Evolutionary conservation across 192 early-diverging fungal species (phyloP).

Genomic region (Rhizoclosmatium globosum): DNA sequence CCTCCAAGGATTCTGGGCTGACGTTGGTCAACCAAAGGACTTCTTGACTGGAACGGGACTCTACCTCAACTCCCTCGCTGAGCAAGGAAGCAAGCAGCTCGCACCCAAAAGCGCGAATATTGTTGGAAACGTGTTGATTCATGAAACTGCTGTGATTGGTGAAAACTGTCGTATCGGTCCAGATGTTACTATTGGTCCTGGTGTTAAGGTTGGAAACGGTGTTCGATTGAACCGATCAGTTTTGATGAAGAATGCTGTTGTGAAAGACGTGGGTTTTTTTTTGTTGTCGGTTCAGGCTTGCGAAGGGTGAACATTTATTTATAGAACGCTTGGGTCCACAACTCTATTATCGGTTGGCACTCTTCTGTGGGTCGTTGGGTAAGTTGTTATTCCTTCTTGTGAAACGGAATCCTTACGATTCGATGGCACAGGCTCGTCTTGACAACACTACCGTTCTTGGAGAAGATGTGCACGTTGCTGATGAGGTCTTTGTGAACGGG

Average conservation of each 20-base stretch:
- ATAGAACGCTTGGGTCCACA: constrained; percentile 86
- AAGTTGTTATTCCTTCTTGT: not conserved
- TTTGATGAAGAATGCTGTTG: constrained; percentile 80
- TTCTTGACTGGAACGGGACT: constrained; percentile 94
- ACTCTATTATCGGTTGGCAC: constrained; percentile 95
- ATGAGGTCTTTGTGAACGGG: constrained; percentile 95
- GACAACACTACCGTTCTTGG: constrained; percentile 96
- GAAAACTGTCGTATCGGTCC: constrained; percentile 97
- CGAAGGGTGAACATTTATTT: not conserved
- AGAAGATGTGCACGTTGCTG: constrained; percentile 94
- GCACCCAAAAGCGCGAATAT: constrained; percentile 71
- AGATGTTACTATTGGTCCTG: constrained; percentile 95
- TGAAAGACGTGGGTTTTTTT: constrained; percentile 73
- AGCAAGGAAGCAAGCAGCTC: not conserved
- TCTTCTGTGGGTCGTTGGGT: constrained; percentile 93
- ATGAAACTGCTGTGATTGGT: constrained; percentile 93
- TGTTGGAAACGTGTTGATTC: constrained; percentile 89
- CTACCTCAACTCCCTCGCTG: constrained; percentile 83
- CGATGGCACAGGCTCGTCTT: constrained; percentile 66
- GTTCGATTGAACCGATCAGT: constrained; percentile 91
- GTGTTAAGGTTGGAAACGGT: constrained; percentile 90
- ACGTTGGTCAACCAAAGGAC: constrained; percentile 99
- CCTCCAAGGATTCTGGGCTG: constrained; percentile 98
- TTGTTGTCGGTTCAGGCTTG: constrained; percentile 12
- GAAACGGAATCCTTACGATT: constrained; percentile 31